A percentile compares a stretch with the other conserved stretches of the same genome.
Conservation (phyloP, 2,329 filamentous ascomycete genomes). For the Sporothrix brasiliensis region DNA sequence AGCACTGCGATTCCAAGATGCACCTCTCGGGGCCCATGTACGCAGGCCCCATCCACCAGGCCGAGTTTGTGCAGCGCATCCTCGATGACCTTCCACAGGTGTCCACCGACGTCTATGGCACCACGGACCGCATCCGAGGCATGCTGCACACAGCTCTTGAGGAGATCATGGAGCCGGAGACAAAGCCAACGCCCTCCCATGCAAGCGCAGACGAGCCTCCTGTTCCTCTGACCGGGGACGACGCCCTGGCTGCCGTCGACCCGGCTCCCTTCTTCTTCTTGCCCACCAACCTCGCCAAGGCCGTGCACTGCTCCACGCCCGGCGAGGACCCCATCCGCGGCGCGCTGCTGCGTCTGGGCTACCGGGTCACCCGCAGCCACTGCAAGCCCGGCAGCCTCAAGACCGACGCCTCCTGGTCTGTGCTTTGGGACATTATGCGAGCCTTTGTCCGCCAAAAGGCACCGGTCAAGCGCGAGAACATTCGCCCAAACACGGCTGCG, state of each 20-base stretch:
- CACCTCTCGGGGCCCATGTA: slow-evolving; percentile 96
- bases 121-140: slow-evolving; percentile 78
- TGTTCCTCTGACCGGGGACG: slow-evolving; percentile 32
- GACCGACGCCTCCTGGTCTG: slow-evolving; percentile 87
- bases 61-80: slow-evolving; percentile 77
- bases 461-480: slow-evolving; percentile 72
- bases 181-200: slow-evolving; percentile 40
- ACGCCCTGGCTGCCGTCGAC: slow-evolving; percentile 62
- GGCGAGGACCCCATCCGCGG: slow-evolving; percentile 79
- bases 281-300: slow-evolving; percentile 71
- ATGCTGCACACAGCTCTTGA: slow-evolving; percentile 90
- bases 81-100: slow-evolving; percentile 70
- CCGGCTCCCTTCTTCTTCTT: slow-evolving; percentile 84
- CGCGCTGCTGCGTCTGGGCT: slow-evolving; percentile 78
- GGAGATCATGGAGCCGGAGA: slow-evolving; percentile 67
- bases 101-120: slow-evolving; percentile 73
- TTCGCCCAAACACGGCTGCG: slow-evolving; percentile 71
- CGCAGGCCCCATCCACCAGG: slow-evolving; percentile 82
- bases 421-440: slow-evolving; percentile 90
- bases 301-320: slow-evolving; percentile 78
- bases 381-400: slow-evolving; percentile 88
- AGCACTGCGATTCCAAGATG: slow-evolving; percentile 83
- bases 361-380: slow-evolving; percentile 81
- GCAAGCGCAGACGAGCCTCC: background rate
- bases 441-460: slow-evolving; percentile 85